These are phyloP conservation scores for Aspergillus awamori DNA, from an alignment of 2,329 filamentous ascomycete species.

Conservation along the genomic window DNA sequence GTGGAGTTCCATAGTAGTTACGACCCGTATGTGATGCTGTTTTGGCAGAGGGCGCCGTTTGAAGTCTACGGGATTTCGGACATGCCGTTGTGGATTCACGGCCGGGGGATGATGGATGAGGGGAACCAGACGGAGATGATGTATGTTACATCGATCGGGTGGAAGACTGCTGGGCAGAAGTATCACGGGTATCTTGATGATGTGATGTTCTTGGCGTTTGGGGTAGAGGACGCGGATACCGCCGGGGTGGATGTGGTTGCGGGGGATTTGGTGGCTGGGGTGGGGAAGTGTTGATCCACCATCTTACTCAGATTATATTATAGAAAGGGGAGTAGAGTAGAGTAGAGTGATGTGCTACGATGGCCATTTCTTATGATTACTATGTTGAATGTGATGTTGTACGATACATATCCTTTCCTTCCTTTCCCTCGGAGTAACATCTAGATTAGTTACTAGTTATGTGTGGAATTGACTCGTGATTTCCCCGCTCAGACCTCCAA, in stretches of 20 bases:
- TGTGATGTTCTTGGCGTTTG: conserved; percentile 58
- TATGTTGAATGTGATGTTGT: neutral
- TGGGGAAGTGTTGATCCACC: conserved; percentile 30
- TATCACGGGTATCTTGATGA: conserved; percentile 63
- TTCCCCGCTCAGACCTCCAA: neutral
- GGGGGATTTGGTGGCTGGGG: conserved; percentile 51
- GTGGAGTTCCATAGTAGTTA: conserved; percentile 55
- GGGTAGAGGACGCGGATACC: conserved; percentile 56
- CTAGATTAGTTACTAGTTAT: too few species aligned
- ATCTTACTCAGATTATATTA: too few species aligned
- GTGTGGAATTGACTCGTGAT: too few species aligned
- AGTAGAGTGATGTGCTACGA: too few species aligned
- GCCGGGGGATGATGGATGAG: conserved; percentile 41
- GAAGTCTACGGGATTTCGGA: conserved; percentile 53
- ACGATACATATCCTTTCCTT: neutral
- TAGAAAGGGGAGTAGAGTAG: too few species aligned
- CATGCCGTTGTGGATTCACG: conserved; percentile 60
- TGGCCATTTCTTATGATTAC: neutral
- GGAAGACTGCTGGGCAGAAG: conserved; percentile 51
- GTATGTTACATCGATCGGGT: conserved; percentile 61
- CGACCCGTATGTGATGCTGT: conserved; percentile 60
- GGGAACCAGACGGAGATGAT: conserved; percentile 56
- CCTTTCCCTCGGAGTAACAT: too few species aligned
- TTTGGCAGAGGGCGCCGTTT: conserved; percentile 54
- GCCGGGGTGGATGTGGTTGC: conserved; percentile 58